phyloP scores from a whole-genome alignment of 371 early-diverging fungal species.

The Haplosporangium sp. region DNA sequence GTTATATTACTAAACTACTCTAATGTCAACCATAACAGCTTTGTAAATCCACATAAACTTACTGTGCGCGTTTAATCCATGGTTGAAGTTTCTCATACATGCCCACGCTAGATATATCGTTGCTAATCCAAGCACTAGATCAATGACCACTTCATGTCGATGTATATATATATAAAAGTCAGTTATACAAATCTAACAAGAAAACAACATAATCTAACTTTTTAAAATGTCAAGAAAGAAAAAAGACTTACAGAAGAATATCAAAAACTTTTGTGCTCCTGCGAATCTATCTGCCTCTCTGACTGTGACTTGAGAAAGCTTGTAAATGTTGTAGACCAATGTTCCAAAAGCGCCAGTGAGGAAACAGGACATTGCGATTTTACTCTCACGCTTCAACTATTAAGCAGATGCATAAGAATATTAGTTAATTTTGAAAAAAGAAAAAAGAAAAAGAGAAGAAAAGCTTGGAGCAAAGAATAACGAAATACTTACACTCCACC shows the following conservation, averaged over 20 bases:
- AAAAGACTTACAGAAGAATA: constrained; percentile 47
- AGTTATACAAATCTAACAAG: no score
- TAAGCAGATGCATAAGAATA: no score
- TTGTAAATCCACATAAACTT: constrained; percentile 12
- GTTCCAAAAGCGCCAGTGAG: constrained; percentile 49
- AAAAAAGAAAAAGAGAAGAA: constrained; percentile 33
- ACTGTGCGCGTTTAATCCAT: constrained; percentile 77
- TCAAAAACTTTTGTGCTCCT: constrained; percentile 53
- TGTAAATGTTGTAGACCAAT: constrained; percentile 52
- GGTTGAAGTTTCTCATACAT: constrained; percentile 86
- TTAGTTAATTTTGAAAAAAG: background rate
- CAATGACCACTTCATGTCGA: constrained; percentile 64
- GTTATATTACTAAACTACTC: no score
- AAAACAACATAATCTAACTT: no score
- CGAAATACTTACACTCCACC: constrained; percentile 78
- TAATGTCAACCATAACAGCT: no score
- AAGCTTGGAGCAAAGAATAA: constrained; percentile 7
- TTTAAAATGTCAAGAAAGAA: background rate
- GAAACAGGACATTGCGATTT: constrained; percentile 44
- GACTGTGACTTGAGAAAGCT: constrained; percentile 46
- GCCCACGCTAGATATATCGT: constrained; percentile 54
- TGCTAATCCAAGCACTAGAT: constrained; percentile 68
- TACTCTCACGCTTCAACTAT: constrained; percentile 57
- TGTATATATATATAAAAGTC: background rate
- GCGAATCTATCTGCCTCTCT: constrained; percentile 15